Base-by-base conservation (phyloP, 2,329 filamentous ascomycete species). In the Ascochyta koolunga region DNA sequence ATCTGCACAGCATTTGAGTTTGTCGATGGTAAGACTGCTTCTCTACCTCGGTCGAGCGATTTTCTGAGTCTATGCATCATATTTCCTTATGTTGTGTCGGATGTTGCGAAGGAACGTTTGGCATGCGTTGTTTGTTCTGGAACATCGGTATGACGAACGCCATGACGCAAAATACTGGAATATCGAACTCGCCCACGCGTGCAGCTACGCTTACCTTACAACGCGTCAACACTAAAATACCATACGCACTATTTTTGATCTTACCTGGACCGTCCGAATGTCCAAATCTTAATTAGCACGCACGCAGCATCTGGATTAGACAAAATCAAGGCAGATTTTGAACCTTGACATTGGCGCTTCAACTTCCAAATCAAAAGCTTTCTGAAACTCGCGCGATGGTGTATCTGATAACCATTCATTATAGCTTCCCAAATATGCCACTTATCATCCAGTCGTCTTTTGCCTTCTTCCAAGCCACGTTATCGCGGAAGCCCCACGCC, bases 101-200 rank as follows among this genome's bases (percentile, higher is more conserved):
- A 18, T 16, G 18, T 27, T 41, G 31, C 22, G 40, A 41, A 36
- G 29, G 29, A 35, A 33, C 36, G 33, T 33, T 24, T 21, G 19
- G 18, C 7, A 3, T 25, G 39, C 8, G 31, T 8, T 33, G 31
- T 33, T 33, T 44, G 32, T 13, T 45, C 31, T 37, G 24, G 27
- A 38, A 22, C 54, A 48, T 58, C 41, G 44, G 44, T 33, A 52
- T 50, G 39, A 50, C 58, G 58, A 67, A 67, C 62, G 62, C 63
- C 64, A 67, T 64, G 50, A 54, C 52, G 52, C 35, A 46, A 45
- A 48, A 35, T 46, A 19, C 40, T 40, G 24, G 35, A 46, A 39
- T 45, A 41, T 37, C 18, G 29, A 44, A 37, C 7, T 22, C 31
- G 22, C 43, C 19, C 38, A 41, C 29, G 11, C 39, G n/a, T 31